Percentiles rank a stretch among this genome's conserved stretches.
These are phyloP conservation scores for Canavalia gladiata DNA, from an alignment of 306 rosid genomes.

Conservation along the genomic window DNA sequence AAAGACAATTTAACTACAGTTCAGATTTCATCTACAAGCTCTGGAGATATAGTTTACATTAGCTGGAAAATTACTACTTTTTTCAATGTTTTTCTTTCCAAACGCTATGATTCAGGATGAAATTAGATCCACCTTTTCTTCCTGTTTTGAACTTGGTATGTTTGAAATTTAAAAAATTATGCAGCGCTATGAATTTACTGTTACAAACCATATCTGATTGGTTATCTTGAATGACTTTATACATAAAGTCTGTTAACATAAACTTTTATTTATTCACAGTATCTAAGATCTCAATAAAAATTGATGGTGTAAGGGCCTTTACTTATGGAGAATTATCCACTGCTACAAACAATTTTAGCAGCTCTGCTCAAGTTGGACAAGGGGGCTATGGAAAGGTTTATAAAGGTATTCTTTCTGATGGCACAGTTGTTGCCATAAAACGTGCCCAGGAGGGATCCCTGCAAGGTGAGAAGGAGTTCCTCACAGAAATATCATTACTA, in stretches of 20 bases:
- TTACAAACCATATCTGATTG: slow-evolving; percentile 8
- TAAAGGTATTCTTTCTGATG: slow-evolving; percentile 70
- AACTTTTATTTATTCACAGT: slow-evolving; percentile 57
- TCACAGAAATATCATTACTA: slow-evolving; percentile 81
- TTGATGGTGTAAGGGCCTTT: slow-evolving; percentile 76
- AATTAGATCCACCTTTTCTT: slow-evolving; percentile 19
- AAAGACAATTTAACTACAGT: slow-evolving; percentile 1
- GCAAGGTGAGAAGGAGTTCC: slow-evolving; percentile 91
- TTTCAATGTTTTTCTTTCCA: slow-evolving; percentile 4
- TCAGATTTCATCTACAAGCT: slow-evolving; percentile 1
- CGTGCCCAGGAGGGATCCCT: slow-evolving; percentile 86
- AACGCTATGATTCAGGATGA: background rate
- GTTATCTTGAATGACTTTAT: slow-evolving; percentile 24
- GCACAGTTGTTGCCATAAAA: slow-evolving; percentile 79
- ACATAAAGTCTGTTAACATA: slow-evolving; percentile 28
- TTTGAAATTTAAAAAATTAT: slow-evolving; percentile 5
- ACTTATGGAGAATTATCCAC: slow-evolving; percentile 67
- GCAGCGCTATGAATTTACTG: slow-evolving; percentile 27
- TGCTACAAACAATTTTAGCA: slow-evolving; percentile 75
- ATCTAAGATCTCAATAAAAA: slow-evolving; percentile 64
- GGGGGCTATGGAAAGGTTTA: slow-evolving; percentile 93
- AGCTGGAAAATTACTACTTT: background rate
- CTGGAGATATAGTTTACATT: background rate
- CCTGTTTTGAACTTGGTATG: background rate
- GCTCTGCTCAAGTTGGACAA: slow-evolving; percentile 73